Conservation (phyloP, 73 alveolate genomes). For the Uronychia setigera region DNA sequence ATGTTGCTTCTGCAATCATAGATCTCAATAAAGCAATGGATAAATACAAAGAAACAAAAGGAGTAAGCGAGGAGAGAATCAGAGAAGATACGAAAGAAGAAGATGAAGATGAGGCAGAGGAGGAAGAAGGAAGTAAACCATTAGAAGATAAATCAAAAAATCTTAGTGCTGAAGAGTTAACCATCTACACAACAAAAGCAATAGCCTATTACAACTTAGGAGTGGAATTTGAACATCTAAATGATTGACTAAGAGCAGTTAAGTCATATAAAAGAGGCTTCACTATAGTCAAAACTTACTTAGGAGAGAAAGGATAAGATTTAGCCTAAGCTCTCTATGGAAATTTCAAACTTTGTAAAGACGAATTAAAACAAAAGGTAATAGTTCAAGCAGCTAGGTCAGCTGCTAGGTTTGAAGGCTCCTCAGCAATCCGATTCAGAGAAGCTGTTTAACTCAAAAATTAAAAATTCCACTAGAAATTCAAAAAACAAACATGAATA, state of each 20-base stretch:
- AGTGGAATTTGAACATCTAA: slow-evolving; percentile 31
- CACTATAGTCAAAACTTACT: not conserved
- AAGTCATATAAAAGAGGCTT: not conserved
- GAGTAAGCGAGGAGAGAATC: not conserved
- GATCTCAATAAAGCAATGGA: not conserved
- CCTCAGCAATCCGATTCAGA: not conserved
- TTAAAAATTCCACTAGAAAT: not conserved
- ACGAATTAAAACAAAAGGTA: not conserved
- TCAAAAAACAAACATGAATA: not conserved
- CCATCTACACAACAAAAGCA: slow-evolving; percentile 39
- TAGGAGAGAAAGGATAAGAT: not conserved
- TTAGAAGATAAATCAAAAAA: too few relatives aligned
- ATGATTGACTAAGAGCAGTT: not conserved
- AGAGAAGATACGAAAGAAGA: too few relatives aligned
- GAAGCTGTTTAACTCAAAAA: not conserved
- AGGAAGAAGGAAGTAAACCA: too few relatives aligned
- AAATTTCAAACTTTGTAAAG: not conserved
- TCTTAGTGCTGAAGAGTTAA: not conserved
- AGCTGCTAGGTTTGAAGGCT: not conserved
- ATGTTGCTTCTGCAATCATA: slow-evolving; percentile 13
- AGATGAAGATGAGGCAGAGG: too few relatives aligned
- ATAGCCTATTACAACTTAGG: slow-evolving; percentile 42
- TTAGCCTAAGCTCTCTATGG: not conserved
- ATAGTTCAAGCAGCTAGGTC: not conserved
- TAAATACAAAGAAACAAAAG: not conserved